Base-by-base conservation (phyloP, 2,329 filamentous ascomycete genomes). In the Xylariaceae sp. region DNA sequence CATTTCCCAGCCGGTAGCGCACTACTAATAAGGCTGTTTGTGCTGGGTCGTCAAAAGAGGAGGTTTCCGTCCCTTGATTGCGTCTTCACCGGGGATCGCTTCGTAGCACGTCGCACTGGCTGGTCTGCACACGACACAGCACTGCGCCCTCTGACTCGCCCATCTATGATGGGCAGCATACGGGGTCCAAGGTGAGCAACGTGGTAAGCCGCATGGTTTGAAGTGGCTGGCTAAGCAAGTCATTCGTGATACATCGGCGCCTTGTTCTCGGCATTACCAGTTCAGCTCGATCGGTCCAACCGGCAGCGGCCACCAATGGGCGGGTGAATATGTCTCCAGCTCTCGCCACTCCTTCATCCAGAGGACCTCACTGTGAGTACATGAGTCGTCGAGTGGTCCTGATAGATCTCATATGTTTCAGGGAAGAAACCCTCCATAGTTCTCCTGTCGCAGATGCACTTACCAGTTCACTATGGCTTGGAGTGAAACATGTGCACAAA, bases 261-360 rank as follows among this genome's bases (percentile, higher is more conserved):
- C 44, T 41, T 48, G 44, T 53, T 54, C 11, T 56, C 49, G 54
- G 52, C 50, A 39, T 44, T 53, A 50, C 53, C 54, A 51, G 39
- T 41, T 48, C 53, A 47, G 45, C 50, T 51, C 45, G 28, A 49
- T 49, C 42, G 32, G 34, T 38, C 33, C 11, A 26, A 6, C 22
- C n/a, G n/a, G n/a, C n/a, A n/a, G n/a, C n/a, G n/a, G n/a, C n/a
- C n/a, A n/a, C n/a, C n/a, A n/a, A n/a, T n/a, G n/a, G n/a, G n/a
- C n/a, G n/a, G n/a, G n/a, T n/a, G n/a, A n/a, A n/a, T n/a, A n/a
- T n/a, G n/a, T n/a, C n/a, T n/a, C n/a, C n/a, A n/a, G n/a, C n/a
- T n/a, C n/a, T n/a, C n/a, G n/a, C n/a, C n/a, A n/a, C n/a, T n/a
- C n/a, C n/a, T n/a, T n/a, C n/a, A n/a, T n/a, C n/a, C n/a, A n/a